These are phyloP conservation scores for Talaromyces sp. DNA, from an alignment of 2,329 filamentous ascomycete genomes.

Conservation along the genomic window DNA sequence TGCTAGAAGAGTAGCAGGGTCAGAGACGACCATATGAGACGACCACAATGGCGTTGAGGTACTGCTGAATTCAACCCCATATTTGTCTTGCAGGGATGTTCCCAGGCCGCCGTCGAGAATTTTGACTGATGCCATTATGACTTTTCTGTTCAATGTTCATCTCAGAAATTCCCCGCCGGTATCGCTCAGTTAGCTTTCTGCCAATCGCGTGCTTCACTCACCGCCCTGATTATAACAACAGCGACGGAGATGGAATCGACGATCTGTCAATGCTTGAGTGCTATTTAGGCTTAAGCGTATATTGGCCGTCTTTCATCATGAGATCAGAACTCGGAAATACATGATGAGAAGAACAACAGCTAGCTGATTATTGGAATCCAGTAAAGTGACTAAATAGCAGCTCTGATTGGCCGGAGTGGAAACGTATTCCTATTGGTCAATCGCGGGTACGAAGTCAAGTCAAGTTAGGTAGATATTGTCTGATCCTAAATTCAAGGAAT, in stretches of 20 bases:
- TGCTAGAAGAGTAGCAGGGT: constrained; percentile 49
- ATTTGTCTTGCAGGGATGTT: constrained; percentile 59
- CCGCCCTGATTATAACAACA: not conserved
- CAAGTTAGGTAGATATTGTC: not conserved
- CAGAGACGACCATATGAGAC: constrained; percentile 60
- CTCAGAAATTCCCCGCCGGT: not conserved
- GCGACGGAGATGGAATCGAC: not conserved
- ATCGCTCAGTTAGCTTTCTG: not conserved
- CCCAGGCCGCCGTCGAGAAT: constrained; percentile 66
- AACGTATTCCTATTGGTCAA: not conserved
- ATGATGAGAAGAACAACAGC: not conserved
- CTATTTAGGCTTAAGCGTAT: no score
- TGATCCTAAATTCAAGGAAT: not conserved
- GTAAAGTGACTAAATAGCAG: not conserved
- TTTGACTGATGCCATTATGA: not conserved
- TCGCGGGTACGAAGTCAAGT: not conserved
- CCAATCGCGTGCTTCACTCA: not conserved
- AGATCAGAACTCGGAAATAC: not conserved
- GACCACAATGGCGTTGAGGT: constrained; percentile 63
- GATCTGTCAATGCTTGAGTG: not conserved
- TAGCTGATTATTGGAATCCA: no score
- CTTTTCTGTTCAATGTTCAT: not conserved
- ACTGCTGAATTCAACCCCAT: constrained; percentile 40
- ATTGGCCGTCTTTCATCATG: not conserved
- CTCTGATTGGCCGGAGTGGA: not conserved